Evolutionary conservation across 257 asterid species (phyloP), one percentile per base, ranked within the genome.

Genomic region (Penstemon newberryi): DNA sequence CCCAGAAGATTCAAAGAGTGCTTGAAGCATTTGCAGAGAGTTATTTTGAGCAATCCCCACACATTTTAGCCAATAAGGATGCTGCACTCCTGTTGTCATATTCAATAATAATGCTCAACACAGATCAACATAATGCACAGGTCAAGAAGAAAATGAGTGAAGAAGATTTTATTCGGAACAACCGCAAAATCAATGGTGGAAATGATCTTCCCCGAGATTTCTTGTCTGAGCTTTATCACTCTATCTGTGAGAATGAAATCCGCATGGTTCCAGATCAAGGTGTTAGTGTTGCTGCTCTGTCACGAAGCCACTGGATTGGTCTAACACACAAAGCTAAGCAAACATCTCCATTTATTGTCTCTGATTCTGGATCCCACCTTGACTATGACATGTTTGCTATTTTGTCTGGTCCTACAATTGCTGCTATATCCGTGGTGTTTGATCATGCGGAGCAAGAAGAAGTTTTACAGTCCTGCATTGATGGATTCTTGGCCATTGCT

Each of bases 141-240:
- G 98, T 92, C 76, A 92, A 88, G 83, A 90, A 86, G 86, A 92
- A 88, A 88, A 92, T 92, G 98, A 92, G 83, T 3, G 95, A 88
- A 82, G 98, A 86, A 57, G 98, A 92, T 79, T 92, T 92, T 78
- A 85, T 92, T 70, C 87, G 95, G 46, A 92, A 92, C 75, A 90
- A 88, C 76, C 85, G 98, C 19, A 83, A 85, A 75, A 92, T 92
- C 67, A 92, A 92, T 57, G 97, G 94, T 67, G 98, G 98, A 45
- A 79, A 76, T 68, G 98, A 92, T 82, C 96, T 92, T 11, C 97
- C 98, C 66, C 87, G 95, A 64, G 97, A 86, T 42, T 82, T 85
- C 76, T 82, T 92, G 65, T 82, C 95, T 46, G 87, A 90, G 80
- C 93, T 92, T 47, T 92, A 77, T 79, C 85, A 86, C 75, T 88